Base-by-base conservation (phyloP, 129 eudicot genomes). In the Smallanthus sonchifolius region DNA sequence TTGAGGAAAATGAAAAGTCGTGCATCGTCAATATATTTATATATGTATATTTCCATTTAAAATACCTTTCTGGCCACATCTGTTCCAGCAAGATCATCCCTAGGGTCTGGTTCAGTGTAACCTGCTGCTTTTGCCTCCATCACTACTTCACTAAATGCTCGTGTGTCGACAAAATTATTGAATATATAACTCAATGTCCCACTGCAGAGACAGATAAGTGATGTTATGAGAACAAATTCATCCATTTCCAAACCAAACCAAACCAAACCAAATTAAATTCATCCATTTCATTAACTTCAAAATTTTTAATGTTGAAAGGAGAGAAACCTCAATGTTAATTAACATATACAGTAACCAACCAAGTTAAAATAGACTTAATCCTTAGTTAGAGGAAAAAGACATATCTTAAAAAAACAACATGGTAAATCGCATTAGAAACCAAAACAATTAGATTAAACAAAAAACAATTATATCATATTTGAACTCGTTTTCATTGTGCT, bases 51-150 rank as follows among this genome's bases (percentile, higher is more conserved):
- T 48, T 20, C 24, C 60, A 44, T 34, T n/a, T 39, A 54, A 24
- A 49, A 73, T n/a, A 94, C 97, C 99, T 94, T 94, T 80, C 99
- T 82, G 79, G 99, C 99, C 15, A 94, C 97, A 85, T 94, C 99
- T 5, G 89, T 94, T 77, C 99, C 99, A 65, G 99, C 91, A 69
- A 94, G 83, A 87, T 94, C 99, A 79, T 94, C 99, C 72, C 97
- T 88, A 13, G 99, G 99, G 81, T 94, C 99, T 32, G 99, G 99
- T 78, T 94, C 99, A 7, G 99, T 94, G 79, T 83, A 94, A 80
- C 99, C 99, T 72, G 92, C 96, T 77, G 84, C 88, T 77, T 91
- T 94, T 72, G 99, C 97, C 86, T 88, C 97, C 49, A 67, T 81
- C 70, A 94, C 99, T 73, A 91, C 99, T 42, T 94, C 97, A 69